phyloP scores from a whole-genome alignment of 2,329 filamentous ascomycete genomes.

The Nemania sp. region DNA sequence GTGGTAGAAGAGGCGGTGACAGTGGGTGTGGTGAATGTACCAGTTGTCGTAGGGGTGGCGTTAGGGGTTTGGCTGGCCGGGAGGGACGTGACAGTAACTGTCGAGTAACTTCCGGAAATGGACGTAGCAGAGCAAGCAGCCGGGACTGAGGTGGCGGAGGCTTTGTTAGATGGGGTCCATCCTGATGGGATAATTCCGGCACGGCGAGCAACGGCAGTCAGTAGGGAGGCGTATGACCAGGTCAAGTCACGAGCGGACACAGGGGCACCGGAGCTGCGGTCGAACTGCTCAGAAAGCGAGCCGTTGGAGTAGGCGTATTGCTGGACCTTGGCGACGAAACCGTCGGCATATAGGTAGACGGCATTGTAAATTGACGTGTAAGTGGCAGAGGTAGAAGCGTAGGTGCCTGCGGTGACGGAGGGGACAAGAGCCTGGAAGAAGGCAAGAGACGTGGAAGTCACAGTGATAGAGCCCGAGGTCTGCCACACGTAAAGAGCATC shows the following conservation, averaged over 20 bases:
- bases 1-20: slow-evolving; percentile 45
- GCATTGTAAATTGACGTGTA: slow-evolving; percentile 69
- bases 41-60: slow-evolving; percentile 42
- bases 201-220: slow-evolving; percentile 71
- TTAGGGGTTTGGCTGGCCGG: slow-evolving; percentile 62
- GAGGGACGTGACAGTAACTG: slow-evolving; percentile 61
- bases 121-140: slow-evolving; percentile 61
- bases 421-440: slow-evolving; percentile 79
- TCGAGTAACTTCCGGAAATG: slow-evolving; percentile 63
- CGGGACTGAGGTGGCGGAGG: slow-evolving; percentile 62
- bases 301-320: slow-evolving; percentile 72
- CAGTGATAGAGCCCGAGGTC: slow-evolving; percentile 69
- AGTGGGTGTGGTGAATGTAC: slow-evolving; percentile 44
- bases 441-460: slow-evolving; percentile 72
- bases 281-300: slow-evolving; percentile 76
- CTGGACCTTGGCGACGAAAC: slow-evolving; percentile 71
- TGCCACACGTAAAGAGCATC: slow-evolving; percentile 80
- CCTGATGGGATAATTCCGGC: slow-evolving; percentile 66
- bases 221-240: slow-evolving; percentile 60
- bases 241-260: slow-evolving; percentile 73
- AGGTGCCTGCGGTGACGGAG: slow-evolving; percentile 71
- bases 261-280: slow-evolving; percentile 63
- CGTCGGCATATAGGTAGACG: slow-evolving; percentile 68
- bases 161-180: slow-evolving; percentile 60
- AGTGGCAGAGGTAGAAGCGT: slow-evolving; percentile 59